Evolutionary conservation across 2,329 filamentous ascomycete species (phyloP), one percentile per base, ranked within the genome.

Genomic region (Pyricularia pennisetigena): DNA sequence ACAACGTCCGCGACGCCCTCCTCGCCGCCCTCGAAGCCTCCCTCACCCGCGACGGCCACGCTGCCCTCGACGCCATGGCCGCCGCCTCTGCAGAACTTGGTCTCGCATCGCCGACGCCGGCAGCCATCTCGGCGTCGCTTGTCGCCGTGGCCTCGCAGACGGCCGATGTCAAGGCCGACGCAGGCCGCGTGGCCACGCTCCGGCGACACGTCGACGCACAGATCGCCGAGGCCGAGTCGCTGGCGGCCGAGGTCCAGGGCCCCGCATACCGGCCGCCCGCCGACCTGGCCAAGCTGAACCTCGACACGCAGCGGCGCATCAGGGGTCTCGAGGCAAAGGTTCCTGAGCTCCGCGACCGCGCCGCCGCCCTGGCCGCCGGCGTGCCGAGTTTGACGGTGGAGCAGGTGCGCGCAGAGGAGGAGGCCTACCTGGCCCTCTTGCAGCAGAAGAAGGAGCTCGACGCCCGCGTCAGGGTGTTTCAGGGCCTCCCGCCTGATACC

Each of bases 401-500:
- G 26, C 82, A 88, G 28, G 78, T 92, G 0, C 79, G 83, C 9
- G 77, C 77, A 2, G 83, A 89, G 71, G 88, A 92, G 74, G 79
- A 83, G 24, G 81, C 82, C 3, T 86, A 91, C 30, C 75, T 86
- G 26, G 79, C 78, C 1, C 77, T 94, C 59, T 80, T 89, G 49
- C 79, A 83, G 4, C 78, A 78, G 30, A 88, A 90, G 68, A 84
- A 83, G 70, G 81, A 81, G 9, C 78, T 94, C 62, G 88, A 92
- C 69, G 76, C 77, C 1, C 85, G 89, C 70, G 81, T 94, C 23
- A 82, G 82, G 54, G 83, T 82, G 26, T 97, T 93, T 72, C 85
- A 88, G 67, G 88, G 90, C 7, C 77, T 97, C 69, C 91, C 93
- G 1, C 88, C 88, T 6, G 88, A 97, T 74, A 78, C 85, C 9